Evolutionary conservation across 169 alveolate species (phyloP), one percentile per base, ranked within the genome.

Genomic region (Plasmodium inui): DNA sequence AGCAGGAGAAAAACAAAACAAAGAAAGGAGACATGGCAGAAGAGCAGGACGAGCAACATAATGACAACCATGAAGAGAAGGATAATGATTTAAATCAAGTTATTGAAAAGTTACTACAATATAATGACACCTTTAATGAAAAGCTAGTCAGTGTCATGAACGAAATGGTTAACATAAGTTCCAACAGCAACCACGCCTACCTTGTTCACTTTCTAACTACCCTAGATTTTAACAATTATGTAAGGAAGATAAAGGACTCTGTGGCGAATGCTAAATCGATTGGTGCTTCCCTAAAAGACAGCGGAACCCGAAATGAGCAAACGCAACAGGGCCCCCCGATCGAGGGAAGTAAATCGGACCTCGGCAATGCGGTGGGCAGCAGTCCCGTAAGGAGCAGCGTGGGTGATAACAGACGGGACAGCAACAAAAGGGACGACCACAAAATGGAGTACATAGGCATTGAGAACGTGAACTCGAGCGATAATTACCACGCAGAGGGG

Each of bases 161-260:
- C 61, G 95, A 91, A 91, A 91, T 91, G 95, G 57, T 82, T 37
- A 82, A 82, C 71, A 46, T 91, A 44, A 91, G 95, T 19, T 71
- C 92, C 17, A 80, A 78, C 88, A 81, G 81, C 57, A 91, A 91
- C 39, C 95, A 91, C 74, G 84, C 92, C 4, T 53, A 91, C 57
- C 91, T 91, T 70, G 83, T 81, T 26, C 95, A 91, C 83, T 91
- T 91, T 19, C 28, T 91, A 26, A 91, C 95, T 7, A 91, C 55
- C 72, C 46, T 91, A 44, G 95, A 91, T 82, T 91, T 82, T 70
- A 91, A 91, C 70, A 55, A 67, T 57, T 91, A 82, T 53, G 61
- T 82, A 81, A 91, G 76, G 17, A 91, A 91, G 61, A 82, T 91
- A 41, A 91, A 91, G 57, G 95, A 89, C n/a, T 89, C 94, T n/a